Percentiles rank a stretch among this genome's conserved stretches.
Conservation (phyloP, 257 asterid species). For the Cinchona pubescens region DNA sequence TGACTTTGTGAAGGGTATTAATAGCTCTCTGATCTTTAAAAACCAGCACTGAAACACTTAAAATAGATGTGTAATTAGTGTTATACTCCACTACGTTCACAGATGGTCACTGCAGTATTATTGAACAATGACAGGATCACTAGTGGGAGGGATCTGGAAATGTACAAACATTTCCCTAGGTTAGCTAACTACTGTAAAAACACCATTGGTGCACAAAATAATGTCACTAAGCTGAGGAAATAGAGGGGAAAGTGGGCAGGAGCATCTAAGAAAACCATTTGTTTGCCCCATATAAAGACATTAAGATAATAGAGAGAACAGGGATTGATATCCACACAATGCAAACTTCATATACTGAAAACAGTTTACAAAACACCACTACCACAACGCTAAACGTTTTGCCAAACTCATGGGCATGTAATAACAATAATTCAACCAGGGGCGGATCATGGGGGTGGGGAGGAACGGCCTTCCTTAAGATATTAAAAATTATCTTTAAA, state of each 20-base stretch:
- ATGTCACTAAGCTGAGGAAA: not conserved
- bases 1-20: slow-evolving; percentile 4
- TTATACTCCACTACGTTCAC: slow-evolving; percentile 41
- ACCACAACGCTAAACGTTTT: slow-evolving; percentile 70
- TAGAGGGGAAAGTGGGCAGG: not conserved
- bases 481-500: too few relatives aligned
- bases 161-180: not conserved
- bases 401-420: slow-evolving; percentile 85
- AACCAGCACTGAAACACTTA: not conserved
- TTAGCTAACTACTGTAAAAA: not conserved
- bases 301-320: not conserved
- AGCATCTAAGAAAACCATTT: not conserved
- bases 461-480: too few relatives aligned
- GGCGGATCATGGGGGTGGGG: too few relatives aligned
- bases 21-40: slow-evolving; percentile 1
- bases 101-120: slow-evolving; percentile 66
- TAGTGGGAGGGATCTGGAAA: slow-evolving; percentile 78
- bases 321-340: not conserved
- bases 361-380: too few relatives aligned
- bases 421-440: slow-evolving; percentile 68
- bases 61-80: not conserved
- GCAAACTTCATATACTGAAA: not conserved
- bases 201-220: not conserved
- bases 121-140: slow-evolving; percentile 84
- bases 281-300: not conserved